These are phyloP conservation scores for Epichloe sylvatica DNA, from an alignment of 2,329 filamentous ascomycete genomes.

Conservation along the genomic window DNA sequence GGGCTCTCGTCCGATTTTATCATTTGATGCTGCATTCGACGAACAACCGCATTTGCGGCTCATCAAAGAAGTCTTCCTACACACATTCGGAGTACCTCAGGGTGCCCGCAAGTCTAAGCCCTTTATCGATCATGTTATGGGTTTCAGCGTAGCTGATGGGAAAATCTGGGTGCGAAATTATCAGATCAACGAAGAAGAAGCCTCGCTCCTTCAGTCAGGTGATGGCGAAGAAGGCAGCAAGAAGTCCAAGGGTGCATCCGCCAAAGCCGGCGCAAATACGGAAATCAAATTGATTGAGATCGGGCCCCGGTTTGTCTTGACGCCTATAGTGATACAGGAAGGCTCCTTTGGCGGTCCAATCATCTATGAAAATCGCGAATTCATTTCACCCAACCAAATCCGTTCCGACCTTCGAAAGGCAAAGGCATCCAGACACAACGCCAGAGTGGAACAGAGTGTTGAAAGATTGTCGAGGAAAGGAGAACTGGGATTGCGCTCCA, in stretches of 20 bases:
- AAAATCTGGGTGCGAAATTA: constrained; percentile 96
- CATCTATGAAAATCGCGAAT: constrained; percentile 97
- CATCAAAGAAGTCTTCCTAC: constrained; percentile 79
- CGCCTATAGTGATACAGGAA: constrained; percentile 89
- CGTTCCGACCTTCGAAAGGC: constrained; percentile 63
- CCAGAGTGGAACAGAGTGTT: constrained; percentile 57
- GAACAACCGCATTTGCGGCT: constrained; percentile 64
- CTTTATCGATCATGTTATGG: constrained; percentile 90
- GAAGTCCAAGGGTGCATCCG: constrained; percentile 21
- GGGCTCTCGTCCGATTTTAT: constrained; percentile 78
- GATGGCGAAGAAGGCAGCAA: constrained; percentile 29
- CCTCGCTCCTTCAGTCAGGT: constrained; percentile 29
- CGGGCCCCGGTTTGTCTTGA: constrained; percentile 82
- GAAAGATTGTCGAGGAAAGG: constrained; percentile 63
- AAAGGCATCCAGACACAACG: constrained; percentile 67
- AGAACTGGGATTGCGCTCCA: constrained; percentile 58
- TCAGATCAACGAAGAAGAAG: constrained; percentile 75
- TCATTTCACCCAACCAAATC: constrained; percentile 91
- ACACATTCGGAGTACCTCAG: constrained; percentile 85
- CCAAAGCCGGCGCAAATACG: constrained; percentile 42
- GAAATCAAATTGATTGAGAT: constrained; percentile 83
- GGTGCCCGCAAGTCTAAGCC: constrained; percentile 83
- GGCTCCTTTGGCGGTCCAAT: constrained; percentile 90
- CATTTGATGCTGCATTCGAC: constrained; percentile 82
- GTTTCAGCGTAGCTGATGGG: constrained; percentile 77